Evolutionary conservation across 164 flowering plant genomes (phyloP), one percentile per base, ranked within the genome.

Genomic region (Vitis rupestris): DNA sequence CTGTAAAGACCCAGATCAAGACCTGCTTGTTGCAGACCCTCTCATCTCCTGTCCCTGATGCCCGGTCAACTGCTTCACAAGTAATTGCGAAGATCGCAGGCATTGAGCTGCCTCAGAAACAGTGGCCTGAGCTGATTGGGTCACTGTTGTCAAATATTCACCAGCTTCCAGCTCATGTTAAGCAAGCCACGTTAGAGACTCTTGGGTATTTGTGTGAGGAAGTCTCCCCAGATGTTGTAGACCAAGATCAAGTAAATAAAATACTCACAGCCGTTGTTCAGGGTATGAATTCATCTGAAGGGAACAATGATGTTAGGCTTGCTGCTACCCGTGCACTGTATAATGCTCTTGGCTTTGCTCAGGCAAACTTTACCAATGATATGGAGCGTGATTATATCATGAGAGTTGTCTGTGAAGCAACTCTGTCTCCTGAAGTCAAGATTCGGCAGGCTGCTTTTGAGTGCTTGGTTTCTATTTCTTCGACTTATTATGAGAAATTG

Each of bases 371-470:
- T 62, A 75, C 74, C 27, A 88, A 86, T 74, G 89, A 86, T 77
- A 82, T 82, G 85, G 93, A 88, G 77, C 84, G 93, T 31, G 90
- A 88, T 78, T 88, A 86, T 74, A 86, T 88, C n/a, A 86, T 88
- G 90, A 88, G 84, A 74, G 89, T 88, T 64, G 86, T 88, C 10
- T 88, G 90, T 72, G 93, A 88, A 80, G 84, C 89, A 37, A 85
- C 93, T 2, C 50, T 72, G 37, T 86, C 84, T 9, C 76, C 89
- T 12, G 88, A 88, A 49, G 73, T 83, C 62, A 88, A 82, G 73
- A 85, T 85, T 55, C 78, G 93, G 9, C 93, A 79, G 57, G 87
- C 90, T 50, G 93, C 90, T 27, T 85, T 78, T 80, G 93, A 88
- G 81, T 88, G 93, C 63, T 74, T 88, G 75, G 93, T 88, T 15